Conservation (phyloP, 1,284 basidiomycete species). For the Fomes fomentarius region DNA sequence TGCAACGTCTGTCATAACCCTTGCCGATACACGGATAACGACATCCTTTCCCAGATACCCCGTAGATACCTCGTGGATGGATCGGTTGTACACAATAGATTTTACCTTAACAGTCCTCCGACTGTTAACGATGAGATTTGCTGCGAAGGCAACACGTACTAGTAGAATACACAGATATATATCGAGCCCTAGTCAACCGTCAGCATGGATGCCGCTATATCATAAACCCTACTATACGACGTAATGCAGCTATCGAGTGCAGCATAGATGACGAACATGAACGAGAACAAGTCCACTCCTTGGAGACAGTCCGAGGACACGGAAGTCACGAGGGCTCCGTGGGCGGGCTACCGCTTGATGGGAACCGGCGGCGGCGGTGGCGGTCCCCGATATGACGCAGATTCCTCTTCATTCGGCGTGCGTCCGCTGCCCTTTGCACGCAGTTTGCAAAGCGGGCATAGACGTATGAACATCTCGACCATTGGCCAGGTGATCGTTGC, state of each 20-base stretch:
- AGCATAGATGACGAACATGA: not conserved
- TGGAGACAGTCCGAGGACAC: not conserved
- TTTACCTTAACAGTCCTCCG: not conserved
- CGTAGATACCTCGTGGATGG: not conserved
- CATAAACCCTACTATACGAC: conserved; percentile 13
- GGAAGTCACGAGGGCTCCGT: not conserved
- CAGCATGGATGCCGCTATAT: conserved; percentile 8
- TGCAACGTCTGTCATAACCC: conserved; percentile 38
- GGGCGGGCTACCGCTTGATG: conserved; percentile 24
- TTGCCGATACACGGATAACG: not conserved
- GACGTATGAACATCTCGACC: conserved; percentile 64
- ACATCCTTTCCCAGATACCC: no score
- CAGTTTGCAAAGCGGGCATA: conserved; percentile 64
- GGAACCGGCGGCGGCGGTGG: conserved; percentile 12
- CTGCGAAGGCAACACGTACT: not conserved
- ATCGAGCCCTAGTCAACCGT: conserved; percentile 3
- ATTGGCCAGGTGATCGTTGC: conserved; percentile 74
- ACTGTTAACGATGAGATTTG: not conserved
- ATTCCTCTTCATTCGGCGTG: conserved; percentile 26
- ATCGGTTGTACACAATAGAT: not conserved
- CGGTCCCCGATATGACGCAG: conserved; percentile 17
- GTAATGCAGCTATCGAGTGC: not conserved
- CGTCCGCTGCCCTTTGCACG: conserved; percentile 32
- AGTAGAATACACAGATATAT: conserved; percentile 7
- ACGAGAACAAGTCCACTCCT: not conserved